phyloP scores from a whole-genome alignment of 1,284 basidiomycete species.

The Cryptococcus wingfieldii region DNA sequence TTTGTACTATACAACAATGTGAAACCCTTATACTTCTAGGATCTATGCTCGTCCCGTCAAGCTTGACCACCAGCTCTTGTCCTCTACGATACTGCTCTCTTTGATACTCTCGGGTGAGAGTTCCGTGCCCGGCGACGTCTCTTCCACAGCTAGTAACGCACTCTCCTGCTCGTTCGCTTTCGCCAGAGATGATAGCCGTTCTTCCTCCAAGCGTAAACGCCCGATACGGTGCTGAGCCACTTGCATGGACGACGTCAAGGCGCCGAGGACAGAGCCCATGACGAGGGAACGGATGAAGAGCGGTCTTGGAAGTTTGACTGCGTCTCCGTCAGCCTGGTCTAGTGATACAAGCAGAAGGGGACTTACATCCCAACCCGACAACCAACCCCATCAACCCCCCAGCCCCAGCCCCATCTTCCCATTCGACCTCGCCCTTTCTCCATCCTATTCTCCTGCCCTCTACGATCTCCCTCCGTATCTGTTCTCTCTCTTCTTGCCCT shows the following conservation, averaged over 20 bases:
- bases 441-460: constrained; percentile 21
- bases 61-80: no score
- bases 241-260: neutral
- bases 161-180: neutral
- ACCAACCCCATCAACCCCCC: constrained; percentile 33
- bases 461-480: neutral
- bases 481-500: constrained; percentile 5
- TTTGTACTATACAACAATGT: no score
- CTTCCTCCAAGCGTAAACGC: neutral
- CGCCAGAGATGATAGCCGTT: neutral
- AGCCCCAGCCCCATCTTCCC: constrained; percentile 42
- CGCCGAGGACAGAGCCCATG: neutral
- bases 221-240: neutral
- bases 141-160: no score
- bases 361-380: constrained; percentile 39
- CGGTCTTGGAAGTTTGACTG: neutral
- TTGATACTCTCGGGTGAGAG: no score
- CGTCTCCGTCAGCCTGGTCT: no score
- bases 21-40: no score
- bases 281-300: constrained; percentile 1
- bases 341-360: no score
- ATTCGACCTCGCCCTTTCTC: constrained; percentile 29
- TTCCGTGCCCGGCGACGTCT: no score
- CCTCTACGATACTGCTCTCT: no score
- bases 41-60: no score